phyloP scores from a whole-genome alignment of 208 protist genomes.

The Trypanosomatidae sp. region DNA sequence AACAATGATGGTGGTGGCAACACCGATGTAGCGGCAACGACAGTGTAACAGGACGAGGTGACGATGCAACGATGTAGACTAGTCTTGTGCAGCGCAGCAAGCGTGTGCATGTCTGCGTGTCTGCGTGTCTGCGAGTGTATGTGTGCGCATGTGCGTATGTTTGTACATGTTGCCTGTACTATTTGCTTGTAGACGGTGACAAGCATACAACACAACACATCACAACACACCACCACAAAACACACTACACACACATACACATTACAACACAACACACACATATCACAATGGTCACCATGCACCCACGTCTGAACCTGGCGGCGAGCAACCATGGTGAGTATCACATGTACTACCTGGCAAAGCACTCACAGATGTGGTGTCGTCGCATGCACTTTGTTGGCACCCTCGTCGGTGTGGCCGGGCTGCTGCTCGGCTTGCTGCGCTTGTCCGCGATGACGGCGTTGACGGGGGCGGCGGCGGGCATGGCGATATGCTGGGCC shows the following conservation, averaged over 20 bases:
- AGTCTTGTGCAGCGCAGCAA: too few relatives aligned
- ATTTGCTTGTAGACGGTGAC: neutral
- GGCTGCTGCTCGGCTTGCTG: constrained; percentile 4
- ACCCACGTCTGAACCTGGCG: constrained; percentile 20
- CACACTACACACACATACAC: constrained; percentile 1
- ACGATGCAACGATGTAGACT: too few relatives aligned
- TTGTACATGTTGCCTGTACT: neutral
- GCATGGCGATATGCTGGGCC: constrained; percentile 19
- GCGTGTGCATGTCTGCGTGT: too few relatives aligned
- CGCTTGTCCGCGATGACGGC: constrained; percentile 6
- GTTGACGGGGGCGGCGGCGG: constrained; percentile 4
- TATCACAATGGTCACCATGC: constrained; percentile 35
- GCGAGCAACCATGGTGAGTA: constrained; percentile 39
- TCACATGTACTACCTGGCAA: constrained; percentile 38
- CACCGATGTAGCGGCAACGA: too few relatives aligned
- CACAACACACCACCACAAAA: neutral
- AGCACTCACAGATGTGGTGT: constrained; percentile 33
- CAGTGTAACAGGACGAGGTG: too few relatives aligned
- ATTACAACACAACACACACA: neutral
- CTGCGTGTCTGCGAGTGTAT: too few relatives aligned
- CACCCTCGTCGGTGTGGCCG: constrained; percentile 14
- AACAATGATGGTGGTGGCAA: too few relatives aligned
- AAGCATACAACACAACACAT: neutral
- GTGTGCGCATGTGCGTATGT: too few relatives aligned
- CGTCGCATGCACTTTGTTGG: constrained; percentile 35